Evolutionary conservation across 2,329 filamentous ascomycete genomes (phyloP).

Genomic region (Paraphoma chrysanthemicola): DNA sequence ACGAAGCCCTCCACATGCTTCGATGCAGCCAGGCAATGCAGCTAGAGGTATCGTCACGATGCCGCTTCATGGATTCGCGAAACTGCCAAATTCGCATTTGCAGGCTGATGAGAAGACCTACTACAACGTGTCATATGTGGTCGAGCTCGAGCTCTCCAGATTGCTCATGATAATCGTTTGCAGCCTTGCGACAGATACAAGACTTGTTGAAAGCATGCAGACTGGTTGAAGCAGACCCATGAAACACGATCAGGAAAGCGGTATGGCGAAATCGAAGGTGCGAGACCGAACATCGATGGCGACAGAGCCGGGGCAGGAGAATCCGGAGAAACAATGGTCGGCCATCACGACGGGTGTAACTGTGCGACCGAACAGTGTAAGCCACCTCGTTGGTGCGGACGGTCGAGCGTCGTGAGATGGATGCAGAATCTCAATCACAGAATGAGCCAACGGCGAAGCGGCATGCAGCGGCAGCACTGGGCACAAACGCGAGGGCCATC

Average conservation of each 20-base stretch:
- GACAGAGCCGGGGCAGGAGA: conserved; percentile 15
- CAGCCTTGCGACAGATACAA: background rate
- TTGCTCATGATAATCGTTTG: background rate
- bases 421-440: conserved; percentile 4
- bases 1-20: conserved; percentile 2
- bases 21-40: background rate
- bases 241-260: conserved; percentile 1
- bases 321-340: conserved; percentile 15
- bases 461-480: background rate
- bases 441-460: conserved; percentile 9
- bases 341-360: conserved; percentile 14
- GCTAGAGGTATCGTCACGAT: background rate
- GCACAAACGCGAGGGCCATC: conserved; percentile 11
- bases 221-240: background rate
- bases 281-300: conserved; percentile 15
- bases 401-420: conserved; percentile 6
- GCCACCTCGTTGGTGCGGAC: conserved; percentile 26
- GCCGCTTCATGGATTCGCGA: background rate
- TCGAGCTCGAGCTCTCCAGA: background rate
- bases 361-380: conserved; percentile 20
- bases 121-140: background rate
- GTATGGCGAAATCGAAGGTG: conserved; percentile 13
- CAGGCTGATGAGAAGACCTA: background rate
- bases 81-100: no score
- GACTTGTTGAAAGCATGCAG: background rate